Percentiles rank a stretch among this genome's conserved stretches.
Evolutionary conservation across 305 asterid genomes (phyloP).

Genomic region (Plantago rigida): DNA sequence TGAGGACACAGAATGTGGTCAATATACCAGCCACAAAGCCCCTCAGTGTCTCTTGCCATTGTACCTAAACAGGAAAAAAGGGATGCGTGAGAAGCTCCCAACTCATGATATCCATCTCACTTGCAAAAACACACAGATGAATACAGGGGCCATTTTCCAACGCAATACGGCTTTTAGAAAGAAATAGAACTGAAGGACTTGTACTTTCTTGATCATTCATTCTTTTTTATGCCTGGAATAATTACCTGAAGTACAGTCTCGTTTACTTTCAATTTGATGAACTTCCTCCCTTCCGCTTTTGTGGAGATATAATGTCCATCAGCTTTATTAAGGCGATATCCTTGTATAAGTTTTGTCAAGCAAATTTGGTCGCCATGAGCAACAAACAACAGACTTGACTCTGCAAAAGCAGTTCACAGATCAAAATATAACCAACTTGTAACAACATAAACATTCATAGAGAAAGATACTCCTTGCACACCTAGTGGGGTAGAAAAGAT

Average conservation of each 20-base stretch:
- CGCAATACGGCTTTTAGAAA: not conserved
- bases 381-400: constrained; percentile 83
- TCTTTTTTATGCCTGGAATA: constrained; percentile 18
- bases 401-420: constrained; percentile 40
- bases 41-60: constrained; percentile 99
- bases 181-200: constrained; percentile 6
- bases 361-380: constrained; percentile 93
- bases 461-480: constrained; percentile 30
- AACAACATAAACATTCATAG: constrained; percentile 20
- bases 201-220: constrained; percentile 2
- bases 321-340: constrained; percentile 71
- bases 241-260: constrained; percentile 93
- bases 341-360: constrained; percentile 75
- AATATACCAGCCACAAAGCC: constrained; percentile 92
- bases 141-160: not conserved
- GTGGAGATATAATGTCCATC: constrained; percentile 91
- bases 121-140: not conserved
- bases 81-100: constrained; percentile 28
- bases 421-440: constrained; percentile 31
- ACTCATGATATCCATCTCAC: constrained; percentile 6
- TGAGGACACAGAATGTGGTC: constrained; percentile 84
- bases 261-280: constrained; percentile 72
- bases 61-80: constrained; percentile 50
- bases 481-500: constrained; percentile 95
- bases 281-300: constrained; percentile 84